phyloP scores from a whole-genome alignment of 805 yeast species.

The Vanderwaltozyma verrucispora region DNA sequence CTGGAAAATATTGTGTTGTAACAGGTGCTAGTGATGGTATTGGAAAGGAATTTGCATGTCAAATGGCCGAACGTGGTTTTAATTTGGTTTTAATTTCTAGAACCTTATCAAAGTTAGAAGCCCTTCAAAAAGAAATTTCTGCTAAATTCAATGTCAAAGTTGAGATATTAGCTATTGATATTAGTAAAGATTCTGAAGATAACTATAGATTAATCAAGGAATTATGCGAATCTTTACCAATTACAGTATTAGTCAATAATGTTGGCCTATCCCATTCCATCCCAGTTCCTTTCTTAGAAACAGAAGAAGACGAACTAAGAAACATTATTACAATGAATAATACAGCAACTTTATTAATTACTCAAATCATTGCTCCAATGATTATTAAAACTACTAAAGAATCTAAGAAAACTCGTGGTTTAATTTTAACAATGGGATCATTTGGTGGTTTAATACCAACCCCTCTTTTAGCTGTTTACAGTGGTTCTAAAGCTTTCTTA shows the following conservation, averaged over 20 bases:
- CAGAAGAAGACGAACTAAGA: conserved; percentile 61
- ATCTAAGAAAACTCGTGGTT: conserved; percentile 41
- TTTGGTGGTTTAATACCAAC: conserved; percentile 92
- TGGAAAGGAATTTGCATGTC: conserved; percentile 84
- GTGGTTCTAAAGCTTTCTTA: conserved; percentile 92
- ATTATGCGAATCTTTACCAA: conserved; percentile 41
- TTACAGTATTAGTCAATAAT: conserved; percentile 76
- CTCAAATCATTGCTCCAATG: conserved; percentile 69
- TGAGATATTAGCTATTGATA: conserved; percentile 66
- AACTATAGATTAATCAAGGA: conserved; percentile 46
- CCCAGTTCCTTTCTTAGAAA: conserved; percentile 87
- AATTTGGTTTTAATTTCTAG: conserved; percentile 78
- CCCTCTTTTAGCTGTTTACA: conserved; percentile 84
- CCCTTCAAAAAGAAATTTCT: conserved; percentile 52
- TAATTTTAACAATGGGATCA: conserved; percentile 91
- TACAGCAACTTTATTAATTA: conserved; percentile 71
- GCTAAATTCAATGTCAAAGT: conserved; percentile 51
- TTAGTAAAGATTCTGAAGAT: conserved; percentile 47
- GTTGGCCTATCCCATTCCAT: conserved; percentile 93
- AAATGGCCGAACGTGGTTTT: conserved; percentile 77
- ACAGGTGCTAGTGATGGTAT: conserved; percentile 98
- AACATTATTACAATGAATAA: conserved; percentile 80
- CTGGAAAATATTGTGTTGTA: conserved; percentile 80
- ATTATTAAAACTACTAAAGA: conserved; percentile 44
- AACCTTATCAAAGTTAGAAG: conserved; percentile 65